A percentile compares a stretch with the other conserved stretches of the same genome.
phyloP scores from a whole-genome alignment of 148 eudicot genomes.

The Amaranthus cruentus region DNA sequence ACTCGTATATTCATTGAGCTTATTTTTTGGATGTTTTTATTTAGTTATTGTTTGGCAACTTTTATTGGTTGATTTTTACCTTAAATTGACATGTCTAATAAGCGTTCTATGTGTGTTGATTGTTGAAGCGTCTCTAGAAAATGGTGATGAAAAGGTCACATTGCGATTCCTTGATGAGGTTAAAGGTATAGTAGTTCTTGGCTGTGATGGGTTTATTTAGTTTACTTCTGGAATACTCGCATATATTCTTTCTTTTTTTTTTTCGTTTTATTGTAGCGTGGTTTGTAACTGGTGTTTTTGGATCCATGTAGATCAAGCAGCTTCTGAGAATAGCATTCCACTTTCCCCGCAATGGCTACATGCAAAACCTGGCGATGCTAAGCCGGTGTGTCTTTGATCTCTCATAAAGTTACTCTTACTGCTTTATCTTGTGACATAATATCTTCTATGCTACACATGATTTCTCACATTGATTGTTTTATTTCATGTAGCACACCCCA shows the following conservation, averaged over 20 bases:
- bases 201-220: background rate
- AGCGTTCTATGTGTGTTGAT: conserved; percentile 4
- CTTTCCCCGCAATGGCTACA: conserved; percentile 98
- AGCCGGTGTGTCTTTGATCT: conserved; percentile 45
- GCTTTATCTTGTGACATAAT: background rate
- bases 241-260: background rate
- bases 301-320: conserved; percentile 54
- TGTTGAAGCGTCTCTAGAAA: conserved; percentile 38
- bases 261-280: background rate
- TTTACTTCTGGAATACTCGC: background rate
- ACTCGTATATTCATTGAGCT: no score
- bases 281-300: conserved; percentile 11
- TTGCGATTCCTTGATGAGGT: conserved; percentile 58
- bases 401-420: background rate
- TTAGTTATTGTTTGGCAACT: background rate
- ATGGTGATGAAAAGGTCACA: conserved; percentile 48
- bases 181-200: conserved; percentile 47
- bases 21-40: background rate
- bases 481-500: no score
- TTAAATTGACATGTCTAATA: conserved; percentile 3
- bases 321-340: conserved; percentile 80
- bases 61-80: background rate
- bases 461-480: background rate
- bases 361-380: conserved; percentile 65
- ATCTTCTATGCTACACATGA: no score